phyloP scores from a whole-genome alignment of 805 yeast species.

The Candida berthetii region DNA sequence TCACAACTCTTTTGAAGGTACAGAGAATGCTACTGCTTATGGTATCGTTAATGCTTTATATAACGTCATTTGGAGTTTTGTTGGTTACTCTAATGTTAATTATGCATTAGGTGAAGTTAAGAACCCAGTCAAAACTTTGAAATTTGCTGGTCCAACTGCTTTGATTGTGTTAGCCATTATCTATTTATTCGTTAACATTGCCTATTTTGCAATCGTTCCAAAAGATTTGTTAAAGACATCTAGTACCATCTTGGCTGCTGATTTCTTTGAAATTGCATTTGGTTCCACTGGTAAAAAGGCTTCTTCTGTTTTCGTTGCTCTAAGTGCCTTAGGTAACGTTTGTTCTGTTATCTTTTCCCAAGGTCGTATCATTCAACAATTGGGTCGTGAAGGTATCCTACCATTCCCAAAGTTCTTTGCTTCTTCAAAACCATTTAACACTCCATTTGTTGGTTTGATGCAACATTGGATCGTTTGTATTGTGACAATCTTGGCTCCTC shows the following conservation, averaged over 20 bases:
- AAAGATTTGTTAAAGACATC: slow-evolving; percentile 51
- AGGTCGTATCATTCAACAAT: slow-evolving; percentile 73
- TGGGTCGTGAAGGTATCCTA: slow-evolving; percentile 76
- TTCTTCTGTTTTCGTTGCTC: slow-evolving; percentile 72
- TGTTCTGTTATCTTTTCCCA: slow-evolving; percentile 76
- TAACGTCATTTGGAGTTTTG: slow-evolving; percentile 80
- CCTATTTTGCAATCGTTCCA: slow-evolving; percentile 80
- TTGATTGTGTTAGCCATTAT: slow-evolving; percentile 52
- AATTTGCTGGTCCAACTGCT: slow-evolving; percentile 71
- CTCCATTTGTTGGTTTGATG: slow-evolving; percentile 68
- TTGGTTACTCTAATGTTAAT: slow-evolving; percentile 80
- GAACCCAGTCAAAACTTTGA: slow-evolving; percentile 65
- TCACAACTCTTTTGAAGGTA: slow-evolving; percentile 49
- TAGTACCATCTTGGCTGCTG: slow-evolving; percentile 69
- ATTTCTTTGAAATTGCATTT: slow-evolving; percentile 67
- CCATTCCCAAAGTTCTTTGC: slow-evolving; percentile 74
- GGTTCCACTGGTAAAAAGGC: slow-evolving; percentile 67
- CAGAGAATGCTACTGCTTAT: slow-evolving; percentile 47
- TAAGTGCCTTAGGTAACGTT: slow-evolving; percentile 79
- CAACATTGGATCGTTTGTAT: slow-evolving; percentile 76
- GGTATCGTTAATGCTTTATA: slow-evolving; percentile 73
- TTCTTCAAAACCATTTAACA: slow-evolving; percentile 60
- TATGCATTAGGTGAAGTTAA: slow-evolving; percentile 77
- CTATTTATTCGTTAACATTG: slow-evolving; percentile 72
- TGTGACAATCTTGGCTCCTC: slow-evolving; percentile 71